Base-by-base conservation (phyloP, 805 yeast species). In the Candida cerambycidarum region DNA sequence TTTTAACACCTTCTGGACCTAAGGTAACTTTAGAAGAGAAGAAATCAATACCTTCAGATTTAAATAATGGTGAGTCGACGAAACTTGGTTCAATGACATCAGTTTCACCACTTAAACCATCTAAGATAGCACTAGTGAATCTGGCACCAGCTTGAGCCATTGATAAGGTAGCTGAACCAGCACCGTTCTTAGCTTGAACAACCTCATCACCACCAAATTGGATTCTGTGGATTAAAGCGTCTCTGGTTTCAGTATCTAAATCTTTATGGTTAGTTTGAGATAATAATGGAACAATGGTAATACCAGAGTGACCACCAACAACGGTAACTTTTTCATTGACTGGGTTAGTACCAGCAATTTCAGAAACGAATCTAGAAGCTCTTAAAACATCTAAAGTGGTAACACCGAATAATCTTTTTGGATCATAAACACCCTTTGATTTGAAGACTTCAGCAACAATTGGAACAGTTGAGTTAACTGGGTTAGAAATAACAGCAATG, bases 161-260 rank as follows among this genome's bases (percentile, higher is more conserved):
- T 50, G 96, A 88, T 57, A 88, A 76, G 48, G 96, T 88, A 55
- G 95, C 95, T 25, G 95, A 86, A 57, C 96, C 96, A 55, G 90
- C 89, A 68, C 96, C 96, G 61, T 86, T 81, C 78, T 88, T 88
- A 58, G 96, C 96, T 73, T 86, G 77, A 57, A 88, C 96, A 54
- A 88, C 95, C 76, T 88, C 96, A 63, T 88, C 96, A 74, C 96
- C 96, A 70, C 96, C 96, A 61, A 85, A 89, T 75, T 89, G 97
- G 66, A 89, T 87, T 70, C 96, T 83, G 78, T 88, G 79, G 63
- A 87, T 77, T 58, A 89, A 76, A 45, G 67, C 63, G 53, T 67
- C 72, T 63, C 71, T 63, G 46, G 59, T 60, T 45, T 64, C 69
- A 29, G 53, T 45, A 44, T 55, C 62, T 54, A 85, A 71, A 55